Conservation (phyloP, 495 filamentous ascomycete species). For the Tuber melanosporum region DNA sequence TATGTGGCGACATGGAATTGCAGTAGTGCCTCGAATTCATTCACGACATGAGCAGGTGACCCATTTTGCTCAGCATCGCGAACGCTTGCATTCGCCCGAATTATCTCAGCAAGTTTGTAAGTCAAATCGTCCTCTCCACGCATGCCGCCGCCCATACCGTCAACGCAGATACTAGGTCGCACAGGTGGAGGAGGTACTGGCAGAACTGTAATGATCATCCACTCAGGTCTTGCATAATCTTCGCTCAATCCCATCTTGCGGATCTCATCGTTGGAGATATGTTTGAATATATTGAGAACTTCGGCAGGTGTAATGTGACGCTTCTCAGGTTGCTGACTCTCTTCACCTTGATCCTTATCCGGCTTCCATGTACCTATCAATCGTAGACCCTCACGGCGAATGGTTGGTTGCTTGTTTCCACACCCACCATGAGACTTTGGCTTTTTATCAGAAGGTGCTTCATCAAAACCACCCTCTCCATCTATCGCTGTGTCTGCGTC, state of each 20-base stretch:
- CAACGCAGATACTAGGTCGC: constrained; percentile 87
- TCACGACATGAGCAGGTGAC: constrained; percentile 77
- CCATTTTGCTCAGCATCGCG: constrained; percentile 79
- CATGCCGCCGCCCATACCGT: constrained; percentile 74
- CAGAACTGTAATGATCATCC: constrained; percentile 94
- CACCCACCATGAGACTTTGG: constrained; percentile 71
- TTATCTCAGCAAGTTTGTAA: constrained; percentile 96
- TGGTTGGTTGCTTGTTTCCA: constrained; percentile 79
- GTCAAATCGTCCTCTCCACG: constrained; percentile 97
- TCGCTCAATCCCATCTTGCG: constrained; percentile 81
- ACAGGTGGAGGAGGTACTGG: constrained; percentile 94
- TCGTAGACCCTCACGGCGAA: constrained; percentile 76
- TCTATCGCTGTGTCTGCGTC: constrained; percentile 61
- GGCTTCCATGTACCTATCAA: constrained; percentile 76
- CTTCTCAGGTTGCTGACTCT: constrained; percentile 69
- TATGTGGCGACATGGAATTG: constrained; percentile 98
- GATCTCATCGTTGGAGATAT: constrained; percentile 72
- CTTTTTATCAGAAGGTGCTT: constrained; percentile 46
- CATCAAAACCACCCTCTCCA: constrained; percentile 54
- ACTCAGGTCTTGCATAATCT: constrained; percentile 90
- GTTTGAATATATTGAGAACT: constrained; percentile 76
- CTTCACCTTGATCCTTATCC: constrained; percentile 60
- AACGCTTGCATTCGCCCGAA: constrained; percentile 93
- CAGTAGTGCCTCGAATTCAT: constrained; percentile 83
- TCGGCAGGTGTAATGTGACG: constrained; percentile 73